Evolutionary conservation across 176 grass and related monocot genomes (phyloP).

Genomic region (Raddia distichophylla): DNA sequence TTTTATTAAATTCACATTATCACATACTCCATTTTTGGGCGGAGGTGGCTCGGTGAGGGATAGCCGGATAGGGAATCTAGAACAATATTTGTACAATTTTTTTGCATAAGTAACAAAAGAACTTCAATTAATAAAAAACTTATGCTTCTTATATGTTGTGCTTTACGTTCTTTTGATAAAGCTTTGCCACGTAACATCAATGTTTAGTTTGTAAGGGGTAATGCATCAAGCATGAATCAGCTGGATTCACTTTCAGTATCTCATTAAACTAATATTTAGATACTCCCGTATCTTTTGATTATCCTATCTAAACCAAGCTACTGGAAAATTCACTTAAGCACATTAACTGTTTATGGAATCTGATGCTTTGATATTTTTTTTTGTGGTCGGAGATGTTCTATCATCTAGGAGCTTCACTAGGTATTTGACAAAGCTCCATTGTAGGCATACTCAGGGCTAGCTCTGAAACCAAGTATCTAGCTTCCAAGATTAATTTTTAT

Average conservation of each 20-base stretch:
- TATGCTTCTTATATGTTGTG: constrained; percentile 14
- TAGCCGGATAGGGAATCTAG: not conserved
- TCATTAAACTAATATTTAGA: not conserved
- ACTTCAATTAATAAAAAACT: constrained; percentile 2
- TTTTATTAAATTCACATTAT: not conserved
- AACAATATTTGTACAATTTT: not conserved
- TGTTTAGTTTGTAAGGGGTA: constrained; percentile 18
- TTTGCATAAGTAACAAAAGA: not conserved
- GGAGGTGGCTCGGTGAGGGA: too few relatives aligned
- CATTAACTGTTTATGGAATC: constrained; percentile 11
- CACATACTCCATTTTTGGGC: not conserved
- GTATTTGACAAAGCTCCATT: too few relatives aligned
- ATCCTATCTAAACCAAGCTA: not conserved
- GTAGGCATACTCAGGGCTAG: too few relatives aligned
- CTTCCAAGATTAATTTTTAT: too few relatives aligned
- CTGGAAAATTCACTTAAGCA: not conserved
- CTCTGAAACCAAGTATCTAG: too few relatives aligned
- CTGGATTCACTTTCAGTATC: not conserved
- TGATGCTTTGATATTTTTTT: constrained; percentile 27
- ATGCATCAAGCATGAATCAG: constrained; percentile 5
- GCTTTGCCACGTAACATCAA: not conserved
- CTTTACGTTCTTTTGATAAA: not conserved
- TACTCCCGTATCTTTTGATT: constrained; percentile 12
- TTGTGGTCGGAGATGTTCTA: constrained; percentile 95
- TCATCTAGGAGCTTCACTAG: too few relatives aligned